phyloP scores from a whole-genome alignment of 768 basidiomycete genomes.

The Amanita jacksonii region DNA sequence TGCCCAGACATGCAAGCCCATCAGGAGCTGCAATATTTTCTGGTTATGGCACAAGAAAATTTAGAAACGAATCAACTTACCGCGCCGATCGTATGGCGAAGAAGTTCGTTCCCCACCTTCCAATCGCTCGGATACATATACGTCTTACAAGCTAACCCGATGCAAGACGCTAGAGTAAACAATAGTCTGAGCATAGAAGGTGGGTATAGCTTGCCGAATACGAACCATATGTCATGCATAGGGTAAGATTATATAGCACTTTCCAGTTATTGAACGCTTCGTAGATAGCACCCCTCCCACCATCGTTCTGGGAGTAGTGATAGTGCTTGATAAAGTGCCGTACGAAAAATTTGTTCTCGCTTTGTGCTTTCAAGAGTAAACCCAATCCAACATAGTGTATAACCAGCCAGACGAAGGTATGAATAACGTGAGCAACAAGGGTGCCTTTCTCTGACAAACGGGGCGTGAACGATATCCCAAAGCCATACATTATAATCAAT shows the following conservation, averaged over 20 bases:
- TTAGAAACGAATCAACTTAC: slow-evolving; percentile 41
- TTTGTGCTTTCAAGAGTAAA: slow-evolving; percentile 73
- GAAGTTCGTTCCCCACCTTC: slow-evolving; percentile 78
- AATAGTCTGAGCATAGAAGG: neutral
- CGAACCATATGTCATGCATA: slow-evolving; percentile 91
- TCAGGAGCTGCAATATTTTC: slow-evolving; percentile 45
- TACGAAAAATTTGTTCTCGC: slow-evolving; percentile 80
- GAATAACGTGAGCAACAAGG: slow-evolving; percentile 65
- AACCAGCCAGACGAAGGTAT: slow-evolving; percentile 78
- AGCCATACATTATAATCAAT: slow-evolving; percentile 61
- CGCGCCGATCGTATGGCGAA: slow-evolving; percentile 81
- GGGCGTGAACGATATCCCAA: slow-evolving; percentile 52
- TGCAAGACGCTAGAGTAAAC: slow-evolving; percentile 60
- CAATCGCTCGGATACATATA: slow-evolving; percentile 77
- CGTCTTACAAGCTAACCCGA: slow-evolving; percentile 83
- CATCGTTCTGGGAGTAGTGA: slow-evolving; percentile 67
- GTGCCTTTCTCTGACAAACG: slow-evolving; percentile 34
- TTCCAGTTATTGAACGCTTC: slow-evolving; percentile 98
- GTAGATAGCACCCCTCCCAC: slow-evolving; percentile 66
- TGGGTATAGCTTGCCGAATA: slow-evolving; percentile 7
- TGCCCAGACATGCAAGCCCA: slow-evolving; percentile 88
- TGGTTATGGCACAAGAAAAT: neutral
- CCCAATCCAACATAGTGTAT: slow-evolving; percentile 89
- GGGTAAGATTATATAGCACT: slow-evolving; percentile 79
- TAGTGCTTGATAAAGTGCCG: slow-evolving; percentile 94